Percentiles rank a stretch among this genome's conserved stretches.
Conservation (phyloP, 345 rosid genomes). For the Nasturtium officinale region DNA sequence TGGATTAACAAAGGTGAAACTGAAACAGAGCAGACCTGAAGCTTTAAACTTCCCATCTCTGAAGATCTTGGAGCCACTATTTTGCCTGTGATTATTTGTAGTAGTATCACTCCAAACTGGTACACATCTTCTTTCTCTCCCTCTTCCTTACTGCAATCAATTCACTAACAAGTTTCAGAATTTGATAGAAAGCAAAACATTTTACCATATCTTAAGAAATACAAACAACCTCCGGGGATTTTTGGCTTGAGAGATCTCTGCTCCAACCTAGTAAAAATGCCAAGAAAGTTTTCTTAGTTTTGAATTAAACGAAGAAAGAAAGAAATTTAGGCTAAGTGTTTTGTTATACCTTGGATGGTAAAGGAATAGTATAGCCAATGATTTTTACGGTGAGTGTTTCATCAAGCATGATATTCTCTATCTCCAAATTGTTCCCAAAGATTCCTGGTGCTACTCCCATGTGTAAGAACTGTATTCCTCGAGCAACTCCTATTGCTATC, state of each 20-base stretch:
- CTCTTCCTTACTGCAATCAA: slow-evolving; percentile 47
- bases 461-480: slow-evolving; percentile 94
- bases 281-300: background rate
- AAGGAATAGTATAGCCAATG: slow-evolving; percentile 65
- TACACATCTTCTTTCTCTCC: slow-evolving; percentile 85
- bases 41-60: slow-evolving; percentile 62
- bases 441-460: slow-evolving; percentile 81
- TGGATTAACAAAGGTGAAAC: background rate
- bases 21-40: slow-evolving; percentile 48
- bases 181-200: background rate
- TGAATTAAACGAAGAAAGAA: background rate
- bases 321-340: background rate
- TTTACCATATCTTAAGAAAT: background rate
- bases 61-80: slow-evolving; percentile 42
- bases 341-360: slow-evolving; percentile 62
- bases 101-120: slow-evolving; percentile 73
- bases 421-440: slow-evolving; percentile 72
- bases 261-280: slow-evolving; percentile 55
- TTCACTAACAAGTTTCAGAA: slow-evolving; percentile 13
- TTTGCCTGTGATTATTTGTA: slow-evolving; percentile 70
- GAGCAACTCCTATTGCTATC: slow-evolving; percentile 72
- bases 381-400: slow-evolving; percentile 77
- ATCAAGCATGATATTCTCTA: slow-evolving; percentile 73
- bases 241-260: slow-evolving; percentile 49
- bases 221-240: slow-evolving; percentile 22